Conservation (phyloP, 1,284 basidiomycete genomes). For the Trichosporon sp. region DNA sequence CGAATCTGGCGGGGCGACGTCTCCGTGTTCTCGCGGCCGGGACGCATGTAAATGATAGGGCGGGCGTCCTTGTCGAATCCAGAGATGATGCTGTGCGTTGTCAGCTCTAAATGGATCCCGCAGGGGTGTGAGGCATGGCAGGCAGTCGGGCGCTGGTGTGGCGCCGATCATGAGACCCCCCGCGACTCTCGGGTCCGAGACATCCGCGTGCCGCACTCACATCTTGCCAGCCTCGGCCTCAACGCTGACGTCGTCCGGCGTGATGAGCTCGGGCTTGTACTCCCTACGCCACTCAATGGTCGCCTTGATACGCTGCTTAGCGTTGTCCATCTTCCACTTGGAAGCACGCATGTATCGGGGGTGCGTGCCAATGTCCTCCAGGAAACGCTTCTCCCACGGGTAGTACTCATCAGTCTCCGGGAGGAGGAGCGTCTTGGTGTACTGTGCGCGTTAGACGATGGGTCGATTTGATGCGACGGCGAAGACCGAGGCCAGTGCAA, state of each 20-base stretch:
- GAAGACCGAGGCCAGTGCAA: not conserved
- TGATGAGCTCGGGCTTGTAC: conserved; percentile 77
- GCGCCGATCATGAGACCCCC: not conserved
- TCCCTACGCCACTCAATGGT: conserved; percentile 80
- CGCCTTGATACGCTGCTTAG: conserved; percentile 71
- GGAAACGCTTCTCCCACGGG: conserved; percentile 74
- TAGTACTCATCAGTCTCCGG: conserved; percentile 70
- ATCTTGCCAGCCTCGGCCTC: conserved; percentile 84
- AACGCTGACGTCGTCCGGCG: conserved; percentile 70
- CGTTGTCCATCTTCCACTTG: conserved; percentile 77
- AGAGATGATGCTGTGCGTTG: conserved; percentile 65
- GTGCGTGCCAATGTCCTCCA: conserved; percentile 70
- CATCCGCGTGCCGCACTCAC: conserved; percentile 58
- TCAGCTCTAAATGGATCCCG: not conserved
- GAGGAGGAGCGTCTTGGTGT: conserved; percentile 65
- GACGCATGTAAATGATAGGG: conserved; percentile 80
- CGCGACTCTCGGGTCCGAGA: conserved; percentile 6
- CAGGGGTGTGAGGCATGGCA: no score
- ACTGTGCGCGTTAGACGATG: conserved; percentile 59
- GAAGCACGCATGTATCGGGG: conserved; percentile 80
- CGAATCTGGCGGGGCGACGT: conserved; percentile 72
- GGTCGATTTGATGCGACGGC: not conserved
- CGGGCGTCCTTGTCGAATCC: conserved; percentile 81
- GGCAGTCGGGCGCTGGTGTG: not conserved
- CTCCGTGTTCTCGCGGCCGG: conserved; percentile 78